Percentiles rank a stretch among this genome's conserved stretches.
Evolutionary conservation across 352 stramenopile species (phyloP).

Genomic region (Phytopythium kandeliae): DNA sequence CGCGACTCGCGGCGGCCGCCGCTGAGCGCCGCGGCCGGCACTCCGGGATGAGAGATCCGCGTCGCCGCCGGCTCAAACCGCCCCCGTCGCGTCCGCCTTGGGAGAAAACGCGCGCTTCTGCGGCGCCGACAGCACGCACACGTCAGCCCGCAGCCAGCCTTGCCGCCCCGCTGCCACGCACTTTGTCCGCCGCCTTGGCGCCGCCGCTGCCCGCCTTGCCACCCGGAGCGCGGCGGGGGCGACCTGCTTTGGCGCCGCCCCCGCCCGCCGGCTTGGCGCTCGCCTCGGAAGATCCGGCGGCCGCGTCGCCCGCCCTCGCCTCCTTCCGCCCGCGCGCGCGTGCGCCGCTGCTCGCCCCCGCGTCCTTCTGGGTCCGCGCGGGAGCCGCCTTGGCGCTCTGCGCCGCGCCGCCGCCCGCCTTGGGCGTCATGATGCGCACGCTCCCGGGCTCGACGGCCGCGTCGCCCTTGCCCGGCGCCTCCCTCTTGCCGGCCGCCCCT

Average conservation of each 20-base stretch:
- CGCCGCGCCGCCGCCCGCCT: conserved; percentile 13
- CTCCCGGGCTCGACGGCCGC: conserved; percentile 27
- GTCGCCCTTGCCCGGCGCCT: conserved; percentile 18
- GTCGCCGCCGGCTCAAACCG: neutral
- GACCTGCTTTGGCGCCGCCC: conserved; percentile 19
- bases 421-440: conserved; percentile 52
- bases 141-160: neutral
- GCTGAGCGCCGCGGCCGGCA: too few relatives aligned
- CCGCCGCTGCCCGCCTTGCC: too few relatives aligned
- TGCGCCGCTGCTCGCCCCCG: conserved; percentile 11
- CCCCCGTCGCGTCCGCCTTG: conserved; percentile 28
- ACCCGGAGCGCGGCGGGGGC: too few relatives aligned
- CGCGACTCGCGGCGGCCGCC: too few relatives aligned
- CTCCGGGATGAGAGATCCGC: neutral
- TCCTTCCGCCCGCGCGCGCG: conserved; percentile 30
- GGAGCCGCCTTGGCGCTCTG: conserved; percentile 11
- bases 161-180: conserved; percentile 6
- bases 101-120: conserved; percentile 66
- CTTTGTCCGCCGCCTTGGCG: too few relatives aligned
- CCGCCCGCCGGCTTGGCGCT: conserved; percentile 1
- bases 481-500: conserved; percentile 22
- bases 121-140: conserved; percentile 12
- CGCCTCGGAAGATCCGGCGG: conserved; percentile 10
- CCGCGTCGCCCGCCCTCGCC: conserved; percentile 16
- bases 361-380: conserved; percentile 3